Conservation (phyloP, 2,329 filamentous ascomycete genomes). For the Alternaria conjuncta region DNA sequence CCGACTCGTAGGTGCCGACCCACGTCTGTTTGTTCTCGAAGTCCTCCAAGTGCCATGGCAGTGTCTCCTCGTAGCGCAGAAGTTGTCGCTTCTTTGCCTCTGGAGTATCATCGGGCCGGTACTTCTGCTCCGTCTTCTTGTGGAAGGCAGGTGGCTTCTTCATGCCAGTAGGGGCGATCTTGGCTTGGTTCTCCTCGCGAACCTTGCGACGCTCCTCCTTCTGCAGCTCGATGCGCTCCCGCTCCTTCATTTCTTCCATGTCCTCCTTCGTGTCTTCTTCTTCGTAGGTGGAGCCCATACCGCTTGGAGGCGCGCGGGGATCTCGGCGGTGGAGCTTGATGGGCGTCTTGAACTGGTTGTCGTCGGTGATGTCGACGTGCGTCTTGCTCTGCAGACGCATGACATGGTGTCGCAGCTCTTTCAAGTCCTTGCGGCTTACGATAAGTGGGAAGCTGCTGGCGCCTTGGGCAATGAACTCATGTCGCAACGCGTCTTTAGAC, state of each 20-base stretch:
- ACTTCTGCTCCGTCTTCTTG: constrained; percentile 87
- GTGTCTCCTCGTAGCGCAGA: constrained; percentile 86
- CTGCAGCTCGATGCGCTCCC: constrained; percentile 63
- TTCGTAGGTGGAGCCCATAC: constrained; percentile 43
- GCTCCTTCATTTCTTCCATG: constrained; percentile 68
- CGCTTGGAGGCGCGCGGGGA: constrained; percentile 67
- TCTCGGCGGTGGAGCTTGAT: constrained; percentile 90
- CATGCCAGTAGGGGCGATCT: constrained; percentile 83
- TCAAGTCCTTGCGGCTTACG: constrained; percentile 80
- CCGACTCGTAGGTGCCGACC: constrained; percentile 89
- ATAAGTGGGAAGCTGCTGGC: constrained; percentile 65
- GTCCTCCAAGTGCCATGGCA: constrained; percentile 97
- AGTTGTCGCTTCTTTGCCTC: constrained; percentile 72
- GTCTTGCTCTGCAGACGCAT: constrained; percentile 75
- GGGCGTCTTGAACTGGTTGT: constrained; percentile 83
- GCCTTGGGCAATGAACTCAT: constrained; percentile 35
- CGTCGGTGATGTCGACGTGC: constrained; percentile 72
- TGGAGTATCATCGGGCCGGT: constrained; percentile 76
- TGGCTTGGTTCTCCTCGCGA: constrained; percentile 83
- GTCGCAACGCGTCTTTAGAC: constrained; percentile 30
- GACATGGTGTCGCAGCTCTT: constrained; percentile 84
- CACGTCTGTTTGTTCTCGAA: constrained; percentile 94
- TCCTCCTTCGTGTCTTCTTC: constrained; percentile 69
- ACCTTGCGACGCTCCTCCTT: constrained; percentile 84
- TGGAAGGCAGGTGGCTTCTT: constrained; percentile 70